These are phyloP conservation scores for Apiotrichum porosum DNA, from an alignment of 1,284 basidiomycete genomes.

Conservation along the genomic window DNA sequence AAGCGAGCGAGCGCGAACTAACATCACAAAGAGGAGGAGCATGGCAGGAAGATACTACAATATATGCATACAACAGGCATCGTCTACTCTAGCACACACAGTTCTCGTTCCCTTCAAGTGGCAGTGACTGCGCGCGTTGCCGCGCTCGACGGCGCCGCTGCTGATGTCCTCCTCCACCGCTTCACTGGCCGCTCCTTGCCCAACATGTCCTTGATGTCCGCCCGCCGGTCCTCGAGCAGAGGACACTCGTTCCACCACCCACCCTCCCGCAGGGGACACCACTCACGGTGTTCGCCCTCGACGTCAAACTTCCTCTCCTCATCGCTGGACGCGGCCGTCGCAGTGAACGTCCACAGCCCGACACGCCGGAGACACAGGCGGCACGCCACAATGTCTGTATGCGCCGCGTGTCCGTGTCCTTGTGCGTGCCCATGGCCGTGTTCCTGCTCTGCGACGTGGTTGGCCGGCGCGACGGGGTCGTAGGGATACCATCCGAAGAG, in stretches of 20 bases:
- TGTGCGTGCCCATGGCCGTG: background rate
- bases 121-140: too few species aligned
- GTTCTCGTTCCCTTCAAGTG: too few species aligned
- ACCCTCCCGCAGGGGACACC: conserved; percentile 35
- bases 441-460: background rate
- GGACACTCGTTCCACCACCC: conserved; percentile 22
- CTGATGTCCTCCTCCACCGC: too few species aligned
- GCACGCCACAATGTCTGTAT: conserved; percentile 36
- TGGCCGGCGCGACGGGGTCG: conserved; percentile 16
- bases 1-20: too few species aligned
- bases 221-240: background rate
- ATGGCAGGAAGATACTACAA: too few species aligned
- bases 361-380: conserved; percentile 34
- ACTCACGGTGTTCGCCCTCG: conserved; percentile 27
- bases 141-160: too few species aligned
- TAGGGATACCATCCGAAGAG: conserved; percentile 43
- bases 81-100: too few species aligned
- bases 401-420: background rate
- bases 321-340: background rate
- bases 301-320: conserved; percentile 23
- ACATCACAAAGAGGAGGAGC: too few species aligned
- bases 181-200: conserved; percentile 3
- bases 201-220: background rate
- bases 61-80: conserved; percentile 17
- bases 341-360: conserved; percentile 32